Evolutionary conservation across 495 filamentous ascomycete species (phyloP), one percentile per base, ranked within the genome.

Genomic region (Saxophila tyrrhenica): DNA sequence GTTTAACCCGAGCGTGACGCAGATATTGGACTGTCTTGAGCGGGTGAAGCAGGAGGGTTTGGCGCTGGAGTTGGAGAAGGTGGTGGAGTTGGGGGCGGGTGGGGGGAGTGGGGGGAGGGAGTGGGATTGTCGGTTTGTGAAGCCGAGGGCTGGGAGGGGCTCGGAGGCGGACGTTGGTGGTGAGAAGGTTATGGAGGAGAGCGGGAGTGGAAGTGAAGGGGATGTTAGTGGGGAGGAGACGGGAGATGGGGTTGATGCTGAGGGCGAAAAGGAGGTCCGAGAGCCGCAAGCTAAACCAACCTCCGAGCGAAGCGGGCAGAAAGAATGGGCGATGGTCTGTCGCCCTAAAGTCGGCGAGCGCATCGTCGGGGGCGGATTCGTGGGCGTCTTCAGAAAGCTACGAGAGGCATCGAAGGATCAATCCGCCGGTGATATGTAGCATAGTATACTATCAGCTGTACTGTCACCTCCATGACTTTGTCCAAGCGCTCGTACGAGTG

Each of bases 1-100:
- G 17, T 91, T 86, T 64, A 80, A 78, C 65, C 86, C 86, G 2
- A 86, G 78, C 57, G 78, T 91, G 53, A 87, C 84, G 5, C 87
- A 90, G 67, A 85, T 90, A 53, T 76, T 72, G 35, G 71, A 76
- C 0, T 80, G 78, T 48, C 66, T 87, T 39, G 69, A 76, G 48
- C 47, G 68, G 15, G 75, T 84, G 29, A 77, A 71, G 41, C 58
- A 69, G 11, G 59, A 76, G 19, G 69, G 60, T 17, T 55, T 86
- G 41, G 76, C 77, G 0, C 70, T 87, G 24, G 65, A 75, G 3
- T 68, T 82, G 50, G 83, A 87, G 43, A 71, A 69, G 56, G 79
- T 82, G 1, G 59, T 89, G 16, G 86, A 90, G 64, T 69, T 89
- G 17, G 84, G 81, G 0, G 59, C 66, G 0, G 72, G 70, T 15